A percentile compares a stretch with the other conserved stretches of the same genome.
Conservation (phyloP, 768 basidiomycete species). For the Ramaria rubella region DNA sequence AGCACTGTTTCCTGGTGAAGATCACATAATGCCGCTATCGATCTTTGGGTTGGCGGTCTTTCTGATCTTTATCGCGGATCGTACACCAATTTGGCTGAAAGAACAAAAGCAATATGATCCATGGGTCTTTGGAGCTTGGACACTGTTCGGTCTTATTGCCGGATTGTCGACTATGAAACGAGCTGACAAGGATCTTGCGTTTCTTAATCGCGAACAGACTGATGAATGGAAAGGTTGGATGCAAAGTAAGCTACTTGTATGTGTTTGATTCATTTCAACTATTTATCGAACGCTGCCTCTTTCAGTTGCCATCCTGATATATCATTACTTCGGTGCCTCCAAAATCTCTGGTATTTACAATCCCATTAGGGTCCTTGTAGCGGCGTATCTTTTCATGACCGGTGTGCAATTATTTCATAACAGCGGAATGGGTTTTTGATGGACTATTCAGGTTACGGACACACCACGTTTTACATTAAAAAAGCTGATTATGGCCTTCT, state of each 20-base stretch:
- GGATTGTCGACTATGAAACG: slow-evolving; percentile 64
- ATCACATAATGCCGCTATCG: slow-evolving; percentile 40
- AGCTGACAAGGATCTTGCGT: slow-evolving; percentile 77
- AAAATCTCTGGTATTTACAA: slow-evolving; percentile 92
- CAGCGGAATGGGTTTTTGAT: neutral
- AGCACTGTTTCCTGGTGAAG: slow-evolving; percentile 27
- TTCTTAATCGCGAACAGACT: slow-evolving; percentile 87
- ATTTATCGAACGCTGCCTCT: neutral
- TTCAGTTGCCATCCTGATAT: slow-evolving; percentile 81
- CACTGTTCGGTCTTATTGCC: slow-evolving; percentile 41
- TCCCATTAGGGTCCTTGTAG: slow-evolving; percentile 80
- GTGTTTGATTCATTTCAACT: neutral
- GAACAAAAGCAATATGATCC: slow-evolving; percentile 80
- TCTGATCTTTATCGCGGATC: slow-evolving; percentile 74
- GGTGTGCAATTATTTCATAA: neutral
- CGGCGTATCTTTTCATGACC: slow-evolving; percentile 53
- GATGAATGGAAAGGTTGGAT: slow-evolving; percentile 99
- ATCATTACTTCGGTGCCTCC: slow-evolving; percentile 88
- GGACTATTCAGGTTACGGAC: slow-evolving; percentile 60
- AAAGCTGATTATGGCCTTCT: slow-evolving; percentile 82
- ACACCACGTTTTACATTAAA: slow-evolving; percentile 81
- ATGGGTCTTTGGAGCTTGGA: slow-evolving; percentile 60
- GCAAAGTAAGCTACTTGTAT: slow-evolving; percentile 59
- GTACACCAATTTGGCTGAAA: slow-evolving; percentile 83
- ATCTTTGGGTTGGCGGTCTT: slow-evolving; percentile 60